These are phyloP conservation scores for Tricladium varicosporioides DNA, from an alignment of 2,329 filamentous ascomycete species.

Conservation along the genomic window DNA sequence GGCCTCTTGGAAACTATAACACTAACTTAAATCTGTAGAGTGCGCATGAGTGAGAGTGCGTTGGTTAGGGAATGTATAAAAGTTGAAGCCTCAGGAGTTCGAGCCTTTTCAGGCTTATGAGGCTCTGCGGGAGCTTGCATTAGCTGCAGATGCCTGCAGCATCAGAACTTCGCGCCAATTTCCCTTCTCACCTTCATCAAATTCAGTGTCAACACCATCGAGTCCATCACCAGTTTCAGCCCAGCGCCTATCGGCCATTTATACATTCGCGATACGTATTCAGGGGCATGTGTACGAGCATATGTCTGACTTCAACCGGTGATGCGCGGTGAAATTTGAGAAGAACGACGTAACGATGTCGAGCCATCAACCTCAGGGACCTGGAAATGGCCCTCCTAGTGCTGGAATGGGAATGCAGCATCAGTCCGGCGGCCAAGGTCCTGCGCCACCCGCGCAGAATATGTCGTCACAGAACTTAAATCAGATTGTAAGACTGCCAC, in stretches of 20 bases:
- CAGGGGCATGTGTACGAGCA: conserved; percentile 7
- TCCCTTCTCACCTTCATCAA: neutral
- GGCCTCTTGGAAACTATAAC: conserved; percentile 4
- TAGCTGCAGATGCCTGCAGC: conserved; percentile 12
- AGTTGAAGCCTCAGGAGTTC: neutral
- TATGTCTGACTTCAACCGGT: conserved; percentile 3
- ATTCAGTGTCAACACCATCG: neutral
- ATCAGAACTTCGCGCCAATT: neutral
- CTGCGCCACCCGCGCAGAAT: conserved; percentile 43
- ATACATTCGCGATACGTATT: too few relatives aligned
- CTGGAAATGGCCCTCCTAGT: conserved; percentile 45
- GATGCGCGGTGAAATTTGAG: conserved; percentile 1
- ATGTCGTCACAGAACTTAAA: conserved; percentile 90
- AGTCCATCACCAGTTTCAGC: neutral
- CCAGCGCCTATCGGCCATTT: too few relatives aligned
- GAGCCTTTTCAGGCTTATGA: conserved; percentile 5
- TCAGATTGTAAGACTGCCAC: conserved; percentile 74
- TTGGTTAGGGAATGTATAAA: neutral
- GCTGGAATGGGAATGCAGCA: conserved; percentile 44
- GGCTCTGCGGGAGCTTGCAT: conserved; percentile 32
- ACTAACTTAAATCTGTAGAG: too few relatives aligned
- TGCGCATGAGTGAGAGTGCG: too few relatives aligned
- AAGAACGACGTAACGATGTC: conserved; percentile 28
- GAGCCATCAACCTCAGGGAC: conserved; percentile 43
- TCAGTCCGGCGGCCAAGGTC: conserved; percentile 46